Evolutionary conservation across 2,329 filamentous ascomycete genomes (phyloP), one percentile per base, ranked within the genome.

Genomic region (Verruconis gallopava): DNA sequence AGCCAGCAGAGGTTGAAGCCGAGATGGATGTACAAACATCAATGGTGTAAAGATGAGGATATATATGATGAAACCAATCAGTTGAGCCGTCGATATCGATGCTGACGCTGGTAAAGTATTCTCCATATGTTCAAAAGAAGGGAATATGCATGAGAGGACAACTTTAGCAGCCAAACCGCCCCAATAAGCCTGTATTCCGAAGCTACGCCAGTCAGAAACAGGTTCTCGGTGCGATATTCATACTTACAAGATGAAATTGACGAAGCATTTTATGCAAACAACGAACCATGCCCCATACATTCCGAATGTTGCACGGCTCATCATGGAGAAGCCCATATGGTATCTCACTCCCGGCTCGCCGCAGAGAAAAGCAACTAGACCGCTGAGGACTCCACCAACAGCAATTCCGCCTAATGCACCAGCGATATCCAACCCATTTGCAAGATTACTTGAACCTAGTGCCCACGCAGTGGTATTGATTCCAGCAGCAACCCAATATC

Each of bases 31-130:
- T n/a, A 46, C 28, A 21, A 46, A 37, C 37, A 44, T 46, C 15
- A 46, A 37, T 4, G 46, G 46, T 19, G 36, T 43, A 32, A 40
- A 47, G 11, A 47, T 37, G 32, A 44, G 13, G 19, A 47, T 46
- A 33, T 46, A 47, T 32, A 47, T 46, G 18, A 47, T 14, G 28
- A 46, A 47, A 18, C 46, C 59, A 39, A 66, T 54, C 56, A 69
- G 66, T n/a, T 62, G 60, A 33, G 57, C 58, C 0, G 63, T 66
- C 13, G 65, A 64, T 49, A 68, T 66, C 14, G 64, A 63, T 44
- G 66, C 55, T 2, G 52, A 54, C 3, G 20, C 40, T 21, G 32
- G 33, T 3, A 42, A 15, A 2, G 30, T 36, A 17, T 42, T 42
- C n/a, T 30, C 19, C 18, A 42, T 37, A 18, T 22, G 18, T 37